Base-by-base conservation (phyloP, 805 yeast species). In the Metschnikowia anglica region DNA sequence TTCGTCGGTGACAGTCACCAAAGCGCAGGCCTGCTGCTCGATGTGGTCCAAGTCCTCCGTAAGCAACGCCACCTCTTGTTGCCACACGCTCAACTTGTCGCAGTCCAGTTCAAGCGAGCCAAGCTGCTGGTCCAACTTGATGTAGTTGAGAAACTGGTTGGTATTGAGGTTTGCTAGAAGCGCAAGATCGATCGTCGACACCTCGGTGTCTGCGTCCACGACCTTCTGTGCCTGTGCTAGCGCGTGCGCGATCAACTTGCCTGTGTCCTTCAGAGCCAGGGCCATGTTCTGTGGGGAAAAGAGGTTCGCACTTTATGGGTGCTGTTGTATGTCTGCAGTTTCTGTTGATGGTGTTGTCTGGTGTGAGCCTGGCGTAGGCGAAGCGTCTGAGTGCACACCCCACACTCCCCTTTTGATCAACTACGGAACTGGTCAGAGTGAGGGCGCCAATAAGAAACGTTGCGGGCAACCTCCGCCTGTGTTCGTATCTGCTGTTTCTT, bases 141-240 rank as follows among this genome's bases (percentile, higher is more conserved):
- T 70, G 51, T 76, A 78, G 52, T 75, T 76, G 47, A 79, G 60
- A 0, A 81, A 74, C 35, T 80, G 76, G 40, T 77, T 70, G n/a
- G 83, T 80, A 54, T 81, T 81, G 44, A 78, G 59, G 48, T 79
- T 76, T 42, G 77, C 77, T 24, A 80, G 49, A 11, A 77, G 58
- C 49, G 72, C 76, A 53, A 81, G 61, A 47, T 79, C 65, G 48
- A 68, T 61, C n/a, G 65, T 60, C 11, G 74, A 58, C 16, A 65
- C 65, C 38, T 65, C 72, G 1, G 75, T 68, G 44, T 71, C 76
- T 1, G 68, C 48, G 29, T 71, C 76, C 0, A 70, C 50, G 10
- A 70, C 48, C 38, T 58, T 59, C 7, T 70, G 58, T 17, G 61
- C 48, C 16, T 53, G 48, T 36, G 58, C 56, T 24, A 71, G 52